Evolutionary conservation across 306 rosid genomes (phyloP), one percentile per base, ranked within the genome.

Genomic region (Cicer yamashitae): DNA sequence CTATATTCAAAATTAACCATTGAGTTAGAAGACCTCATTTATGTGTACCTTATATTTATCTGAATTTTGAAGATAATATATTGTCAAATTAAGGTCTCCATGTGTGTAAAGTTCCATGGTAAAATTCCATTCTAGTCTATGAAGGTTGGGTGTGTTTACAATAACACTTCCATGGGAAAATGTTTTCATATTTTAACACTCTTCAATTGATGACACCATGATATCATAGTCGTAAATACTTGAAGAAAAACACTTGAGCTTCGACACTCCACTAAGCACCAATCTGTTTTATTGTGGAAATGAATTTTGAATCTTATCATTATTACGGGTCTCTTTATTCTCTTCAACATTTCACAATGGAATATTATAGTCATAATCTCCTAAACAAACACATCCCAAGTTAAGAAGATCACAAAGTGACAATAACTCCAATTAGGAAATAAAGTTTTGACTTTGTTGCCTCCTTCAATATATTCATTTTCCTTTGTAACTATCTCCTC

Each of bases 211-310:
- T 0, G 10, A 6, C 1, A 0, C 2, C 46, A 7, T 37, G 40
- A 48, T 54, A 48, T 51, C 22, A 12, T 50, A 64, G 51, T 64
- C 53, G 4, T 64, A 63, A 6, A 4, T 65, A 39, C 79, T 64
- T 18, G 57, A 34, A 72, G 25, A 41, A 8, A 72, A 72, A 13
- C 77, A 57, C 30, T 22, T 56, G 53, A 72, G 57, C 30, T 22
- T 52, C 6, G 79, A 56, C 25, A 64, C 13, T 0, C 0, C 6
- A 0, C 0, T 0, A 8, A 75, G 0, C 0, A 0, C 0, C 10
- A 75, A 50, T 0, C 2, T 0, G 7, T 22, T 3, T 40, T 64
- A 40, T 8, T 64, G 6, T 38, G 79, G 72, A 63, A 75, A 22
- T 39, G 41, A 63, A 66, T 63, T 64, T 3, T 63, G 41, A 38